Evolutionary conservation across 2,329 filamentous ascomycete species (phyloP).

Genomic region (Gaeumannomyces tritici): DNA sequence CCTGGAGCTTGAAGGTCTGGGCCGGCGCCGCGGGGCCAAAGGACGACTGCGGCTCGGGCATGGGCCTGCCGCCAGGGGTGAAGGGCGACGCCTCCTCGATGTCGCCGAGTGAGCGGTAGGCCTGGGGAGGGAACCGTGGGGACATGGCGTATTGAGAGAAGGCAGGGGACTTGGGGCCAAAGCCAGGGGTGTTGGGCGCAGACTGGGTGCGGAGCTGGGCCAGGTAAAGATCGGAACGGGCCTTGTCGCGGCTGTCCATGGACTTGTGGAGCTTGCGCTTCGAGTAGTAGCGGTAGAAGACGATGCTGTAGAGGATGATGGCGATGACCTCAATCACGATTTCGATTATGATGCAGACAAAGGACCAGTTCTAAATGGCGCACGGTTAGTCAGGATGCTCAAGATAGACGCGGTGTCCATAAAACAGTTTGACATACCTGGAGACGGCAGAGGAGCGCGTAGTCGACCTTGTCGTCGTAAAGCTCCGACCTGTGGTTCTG

Average conservation of each 20-base stretch:
- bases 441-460: conserved; percentile 83
- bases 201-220: conserved; percentile 77
- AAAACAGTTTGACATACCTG: conserved; percentile 42
- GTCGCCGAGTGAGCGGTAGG: conserved; percentile 34
- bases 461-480: conserved; percentile 74
- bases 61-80: conserved; percentile 40
- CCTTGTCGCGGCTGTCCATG: conserved; percentile 91
- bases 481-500: conserved; percentile 72
- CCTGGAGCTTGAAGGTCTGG: conserved; percentile 64
- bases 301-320: conserved; percentile 83
- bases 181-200: conserved; percentile 88
- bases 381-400: conserved; percentile 13
- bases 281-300: conserved; percentile 96
- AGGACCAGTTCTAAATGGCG: conserved; percentile 67
- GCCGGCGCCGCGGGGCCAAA: conserved; percentile 35
- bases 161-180: conserved; percentile 58
- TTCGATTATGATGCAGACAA: conserved; percentile 97
- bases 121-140: conserved; percentile 49
- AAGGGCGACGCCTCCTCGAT: conserved; percentile 33
- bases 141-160: conserved; percentile 46
- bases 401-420: background rate
- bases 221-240: conserved; percentile 90
- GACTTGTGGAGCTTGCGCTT: conserved; percentile 93
- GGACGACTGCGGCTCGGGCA: conserved; percentile 54
- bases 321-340: conserved; percentile 85